Base-by-base conservation (phyloP, 768 basidiomycete genomes). In the Hygrophorus russula region DNA sequence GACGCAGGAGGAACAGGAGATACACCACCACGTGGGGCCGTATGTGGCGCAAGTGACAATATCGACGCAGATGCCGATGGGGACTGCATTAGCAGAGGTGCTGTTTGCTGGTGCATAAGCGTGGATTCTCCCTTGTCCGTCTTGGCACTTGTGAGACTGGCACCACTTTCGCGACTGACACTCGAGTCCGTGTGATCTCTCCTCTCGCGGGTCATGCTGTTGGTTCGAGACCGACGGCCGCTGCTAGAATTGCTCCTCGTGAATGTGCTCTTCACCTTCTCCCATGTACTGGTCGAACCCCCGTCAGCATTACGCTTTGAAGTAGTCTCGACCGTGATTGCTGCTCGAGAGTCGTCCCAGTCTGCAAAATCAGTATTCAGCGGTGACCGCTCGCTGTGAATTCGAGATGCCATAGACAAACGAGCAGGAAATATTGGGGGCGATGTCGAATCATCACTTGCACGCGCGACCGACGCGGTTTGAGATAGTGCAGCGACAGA, bases 1-100 rank as follows among this genome's bases (percentile, higher is more conserved):
- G 83, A 80, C 9, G 78, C 73, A 13, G 78, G 73, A 32, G 89
- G 89, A 30, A 91, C 75, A n/a, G 86, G 83, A 6, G 87, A 90
- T 9, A 74, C 71, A 30, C 73, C 76, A 36, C 72, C 68, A 45
- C 77, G 73, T 39, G 70, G 64, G 44, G 71, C 68, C 4, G 69
- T 66, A 54, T 68, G 73, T 15, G 78, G 71, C 10, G 73, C 61
- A 36, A 85, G 58, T 3, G 81, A 83, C 45, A 80, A 62, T 41
- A 78, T 76, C 3, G 85, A 85, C 4, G 81, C 76, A 8, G 83
- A 84, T 7, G 79, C 75, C 2, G 84, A 77, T 34, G 80, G 75
- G 14, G 64, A 68, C 51, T 77, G 76, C 67, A 78, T 74, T 40
- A 74, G 48, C 29, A 63, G 53, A 29, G 61, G 54, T 41, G 57